Percentiles rank a stretch among this genome's conserved stretches.
phyloP scores from a whole-genome alignment of 140 eudicot species.

The Bidens hawaiensis region DNA sequence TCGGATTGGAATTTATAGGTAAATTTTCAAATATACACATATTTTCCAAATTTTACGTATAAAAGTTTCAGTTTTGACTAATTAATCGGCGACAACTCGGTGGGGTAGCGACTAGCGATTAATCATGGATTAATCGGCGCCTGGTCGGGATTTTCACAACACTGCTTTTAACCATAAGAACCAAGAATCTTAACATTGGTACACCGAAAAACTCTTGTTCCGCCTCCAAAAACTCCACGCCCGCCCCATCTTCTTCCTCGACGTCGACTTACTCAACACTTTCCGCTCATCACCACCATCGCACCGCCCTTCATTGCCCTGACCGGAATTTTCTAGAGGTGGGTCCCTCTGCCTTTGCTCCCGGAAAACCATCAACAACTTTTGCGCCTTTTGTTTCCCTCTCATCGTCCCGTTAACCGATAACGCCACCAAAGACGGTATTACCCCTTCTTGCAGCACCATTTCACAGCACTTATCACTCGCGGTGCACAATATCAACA shows the following conservation, averaged over 20 bases:
- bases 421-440: conserved; percentile 83
- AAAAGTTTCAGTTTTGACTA: too few relatives aligned
- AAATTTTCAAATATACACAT: too few relatives aligned
- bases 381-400: conserved; percentile 91
- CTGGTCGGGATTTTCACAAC: too few relatives aligned
- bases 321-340: too few relatives aligned
- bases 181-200: conserved; percentile 48
- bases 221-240: conserved; percentile 70
- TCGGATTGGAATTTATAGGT: too few relatives aligned
- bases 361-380: conserved; percentile 80
- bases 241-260: conserved; percentile 51
- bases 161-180: conserved; percentile 27
- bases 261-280: conserved; percentile 48
- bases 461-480: conserved; percentile 79
- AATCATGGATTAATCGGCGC: too few relatives aligned
- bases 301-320: conserved; percentile 31
- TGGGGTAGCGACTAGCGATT: too few relatives aligned
- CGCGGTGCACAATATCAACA: conserved; percentile 61
- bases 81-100: too few relatives aligned
- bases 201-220: conserved; percentile 62
- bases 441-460: conserved; percentile 97
- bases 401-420: conserved; percentile 89
- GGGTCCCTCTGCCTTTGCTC: conserved; percentile 95
- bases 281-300: conserved; percentile 34
- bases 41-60: too few relatives aligned